Evolutionary conservation across 352 stramenopile species (phyloP).

Genomic region (Phytophthora quininea): DNA sequence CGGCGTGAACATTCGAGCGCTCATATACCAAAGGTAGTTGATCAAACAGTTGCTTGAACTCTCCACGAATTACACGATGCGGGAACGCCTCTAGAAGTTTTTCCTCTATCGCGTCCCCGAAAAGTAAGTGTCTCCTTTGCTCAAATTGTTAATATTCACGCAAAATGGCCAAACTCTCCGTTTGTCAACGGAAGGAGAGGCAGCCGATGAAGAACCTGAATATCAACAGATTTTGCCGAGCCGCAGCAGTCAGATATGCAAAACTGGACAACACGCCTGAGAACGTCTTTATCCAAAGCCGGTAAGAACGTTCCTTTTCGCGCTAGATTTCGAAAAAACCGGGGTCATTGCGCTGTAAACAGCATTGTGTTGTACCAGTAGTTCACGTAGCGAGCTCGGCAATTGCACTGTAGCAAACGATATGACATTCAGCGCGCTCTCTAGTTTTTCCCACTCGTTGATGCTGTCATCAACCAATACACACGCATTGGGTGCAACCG

Average conservation of each 20-base stretch:
- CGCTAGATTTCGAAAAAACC: conserved; percentile 57
- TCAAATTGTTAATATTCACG: conserved; percentile 19
- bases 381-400: conserved; percentile 36
- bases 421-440: conserved; percentile 34
- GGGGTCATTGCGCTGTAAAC: conserved; percentile 65
- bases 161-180: conserved; percentile 47
- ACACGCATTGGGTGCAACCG: conserved; percentile 39
- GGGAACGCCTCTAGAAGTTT: conserved; percentile 52
- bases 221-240: not conserved
- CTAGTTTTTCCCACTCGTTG: conserved; percentile 47
- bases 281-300: conserved; percentile 26
- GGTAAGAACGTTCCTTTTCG: conserved; percentile 42
- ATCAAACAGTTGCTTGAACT: conserved; percentile 58
- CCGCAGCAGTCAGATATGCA: conserved; percentile 45
- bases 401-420: conserved; percentile 44
- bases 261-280: conserved; percentile 53
- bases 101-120: conserved; percentile 53
- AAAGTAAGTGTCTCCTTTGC: conserved; percentile 36
- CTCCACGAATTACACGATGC: conserved; percentile 38
- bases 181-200: conserved; percentile 55
- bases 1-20: conserved; percentile 48
- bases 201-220: conserved; percentile 41
- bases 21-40: conserved; percentile 45
- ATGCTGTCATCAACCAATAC: conserved; percentile 58
- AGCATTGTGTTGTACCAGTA: conserved; percentile 56